A percentile compares a stretch with the other conserved stretches of the same genome.
Conservation (phyloP, 2,329 filamentous ascomycete species). For the Colletotrichum cordylinicola region DNA sequence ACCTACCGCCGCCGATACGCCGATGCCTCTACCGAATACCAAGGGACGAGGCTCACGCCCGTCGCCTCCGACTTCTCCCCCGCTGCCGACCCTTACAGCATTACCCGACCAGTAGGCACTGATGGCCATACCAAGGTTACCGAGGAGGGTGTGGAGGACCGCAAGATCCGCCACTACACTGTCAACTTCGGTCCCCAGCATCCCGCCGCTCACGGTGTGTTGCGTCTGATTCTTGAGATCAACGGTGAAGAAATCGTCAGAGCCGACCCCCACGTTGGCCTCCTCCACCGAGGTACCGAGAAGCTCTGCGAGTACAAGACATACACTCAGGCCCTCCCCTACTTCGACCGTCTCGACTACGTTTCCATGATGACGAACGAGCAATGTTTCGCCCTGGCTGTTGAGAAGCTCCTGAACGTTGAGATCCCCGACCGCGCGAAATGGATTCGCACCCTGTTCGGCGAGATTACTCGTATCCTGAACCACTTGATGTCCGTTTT, state of each 20-base stretch:
- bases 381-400: constrained; percentile 93
- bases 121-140: constrained; percentile 50
- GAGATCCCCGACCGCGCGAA: constrained; percentile 96
- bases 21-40: constrained; percentile 50
- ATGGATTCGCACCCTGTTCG: constrained; percentile 95
- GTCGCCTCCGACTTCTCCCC: constrained; percentile 68
- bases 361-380: constrained; percentile 99
- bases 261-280: constrained; percentile 93
- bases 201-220: constrained; percentile 96
- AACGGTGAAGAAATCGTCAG: constrained; percentile 98
- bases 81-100: constrained; percentile 54
- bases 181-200: constrained; percentile 99
- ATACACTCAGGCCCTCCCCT: constrained; percentile 95
- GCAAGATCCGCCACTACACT: constrained; percentile 98
- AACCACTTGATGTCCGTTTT: constrained; percentile 99
- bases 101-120: constrained; percentile 43
- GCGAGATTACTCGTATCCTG: constrained; percentile 88
- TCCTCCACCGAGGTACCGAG: constrained; percentile 96
- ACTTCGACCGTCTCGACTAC: constrained; percentile 98
- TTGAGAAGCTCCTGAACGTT: constrained; percentile 97
- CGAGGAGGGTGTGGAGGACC: constrained; percentile 58
- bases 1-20: constrained; percentile 68
- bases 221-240: constrained; percentile 95
- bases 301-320: constrained; percentile 99
- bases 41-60: constrained; percentile 68